Evolutionary conservation across 495 filamentous ascomycete genomes (phyloP).

Genomic region (Chaetomium cochliodes): DNA sequence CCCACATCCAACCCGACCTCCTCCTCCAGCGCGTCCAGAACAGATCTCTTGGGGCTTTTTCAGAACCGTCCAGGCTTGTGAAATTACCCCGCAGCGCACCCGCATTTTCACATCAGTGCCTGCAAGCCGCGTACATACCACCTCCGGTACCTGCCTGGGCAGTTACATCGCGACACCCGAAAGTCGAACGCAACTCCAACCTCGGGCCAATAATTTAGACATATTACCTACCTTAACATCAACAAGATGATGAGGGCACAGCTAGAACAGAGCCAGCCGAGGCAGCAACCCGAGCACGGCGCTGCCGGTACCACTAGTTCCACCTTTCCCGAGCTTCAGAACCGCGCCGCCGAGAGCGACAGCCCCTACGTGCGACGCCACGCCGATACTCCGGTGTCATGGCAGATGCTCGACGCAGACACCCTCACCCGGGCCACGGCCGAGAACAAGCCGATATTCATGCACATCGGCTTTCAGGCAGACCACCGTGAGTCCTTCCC

Average conservation of each 20-base stretch:
- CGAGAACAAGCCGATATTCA: constrained; percentile 82
- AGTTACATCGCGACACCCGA: constrained; percentile 3
- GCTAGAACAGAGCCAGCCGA: constrained; percentile 29
- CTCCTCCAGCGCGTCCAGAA: no score
- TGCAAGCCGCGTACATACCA: neutral
- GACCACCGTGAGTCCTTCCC: constrained; percentile 73
- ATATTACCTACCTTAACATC: neutral
- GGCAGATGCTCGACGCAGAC: constrained; percentile 85
- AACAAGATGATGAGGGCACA: constrained; percentile 33
- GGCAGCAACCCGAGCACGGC: constrained; percentile 7
- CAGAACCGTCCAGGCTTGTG: no score
- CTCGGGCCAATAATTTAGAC: neutral
- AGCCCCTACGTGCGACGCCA: constrained; percentile 85
- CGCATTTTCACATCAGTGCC: neutral
- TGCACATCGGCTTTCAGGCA: constrained; percentile 93
- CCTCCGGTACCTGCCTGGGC: neutral
- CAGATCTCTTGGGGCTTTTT: no score
- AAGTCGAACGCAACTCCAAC: neutral
- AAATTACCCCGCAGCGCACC: no score
- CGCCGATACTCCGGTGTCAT: constrained; percentile 82
- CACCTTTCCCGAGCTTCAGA: constrained; percentile 49
- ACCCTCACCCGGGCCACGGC: constrained; percentile 72
- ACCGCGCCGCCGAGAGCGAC: constrained; percentile 69
- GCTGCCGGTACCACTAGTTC: constrained; percentile 1
- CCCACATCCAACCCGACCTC: neutral